Conservation (phyloP, 2,329 filamentous ascomycete species). For the Tolypocladium inflatum region DNA sequence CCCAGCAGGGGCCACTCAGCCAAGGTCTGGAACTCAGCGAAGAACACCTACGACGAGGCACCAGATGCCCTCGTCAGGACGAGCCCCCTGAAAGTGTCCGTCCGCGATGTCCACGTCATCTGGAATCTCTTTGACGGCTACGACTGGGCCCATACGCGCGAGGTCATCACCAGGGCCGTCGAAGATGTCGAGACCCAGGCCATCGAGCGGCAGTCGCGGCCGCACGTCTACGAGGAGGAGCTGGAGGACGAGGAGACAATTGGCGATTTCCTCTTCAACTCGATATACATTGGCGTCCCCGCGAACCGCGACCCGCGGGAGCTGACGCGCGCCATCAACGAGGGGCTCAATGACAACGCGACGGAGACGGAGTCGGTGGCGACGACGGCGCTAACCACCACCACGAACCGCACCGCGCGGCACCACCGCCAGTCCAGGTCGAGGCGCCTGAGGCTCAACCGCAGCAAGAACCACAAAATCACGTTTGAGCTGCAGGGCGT, state of each 20-base stretch:
- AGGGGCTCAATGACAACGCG: conserved; percentile 72
- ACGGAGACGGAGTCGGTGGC: conserved; percentile 88
- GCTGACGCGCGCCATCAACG: conserved; percentile 75
- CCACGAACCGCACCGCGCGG: conserved; percentile 39
- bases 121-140: conserved; percentile 99
- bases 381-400: conserved; percentile 58
- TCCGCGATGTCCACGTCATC: conserved; percentile 85
- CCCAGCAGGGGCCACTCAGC: conserved; percentile 52
- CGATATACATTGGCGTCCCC: conserved; percentile 92
- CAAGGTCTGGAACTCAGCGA: conserved; percentile 70
- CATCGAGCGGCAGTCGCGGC: conserved; percentile 58
- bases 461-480: conserved; percentile 90
- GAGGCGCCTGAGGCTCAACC: conserved; percentile 63
- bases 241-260: conserved; percentile 79
- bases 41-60: conserved; percentile 62
- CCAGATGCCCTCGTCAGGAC: conserved; percentile 50
- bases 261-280: conserved; percentile 95
- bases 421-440: conserved; percentile 27
- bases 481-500: conserved; percentile 86
- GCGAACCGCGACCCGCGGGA: conserved; percentile 77
- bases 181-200: conserved; percentile 79
- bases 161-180: conserved; percentile 79
- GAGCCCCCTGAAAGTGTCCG: conserved; percentile 66
- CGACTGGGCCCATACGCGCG: conserved; percentile 84
- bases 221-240: conserved; percentile 55